Base-by-base conservation (phyloP, 345 rosid species). In the Camelina neglecta region DNA sequence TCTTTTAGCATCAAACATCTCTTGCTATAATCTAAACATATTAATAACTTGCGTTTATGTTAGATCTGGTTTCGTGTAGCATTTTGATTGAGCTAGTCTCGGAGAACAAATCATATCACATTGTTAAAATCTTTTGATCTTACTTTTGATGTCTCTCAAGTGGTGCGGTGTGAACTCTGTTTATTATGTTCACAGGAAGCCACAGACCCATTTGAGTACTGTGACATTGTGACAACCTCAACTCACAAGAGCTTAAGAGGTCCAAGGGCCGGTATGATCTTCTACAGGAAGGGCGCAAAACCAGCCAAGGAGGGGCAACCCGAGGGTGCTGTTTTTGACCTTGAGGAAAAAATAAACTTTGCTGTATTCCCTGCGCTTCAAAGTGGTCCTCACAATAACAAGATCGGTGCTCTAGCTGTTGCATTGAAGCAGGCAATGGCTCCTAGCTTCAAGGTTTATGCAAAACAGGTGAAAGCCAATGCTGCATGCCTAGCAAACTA, bases 191-290 rank as follows among this genome's bases (percentile, higher is more conserved):
- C 72, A 67, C 68, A 94, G 98, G 98, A 94, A 91, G 98, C 97
- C n/a, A 88, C 89, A 11, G 85, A 88, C 82, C 98, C 98, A 3
- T 94, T 94, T 26, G 98, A 92, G 76, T 89, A 56, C 81, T 90
- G 97, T 84, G 97, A 94, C 79, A 82, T 94, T 59, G 98, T 94
- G 81, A 94, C 97, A 26, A 94, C 98, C 68, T 89, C 98, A 16
- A 94, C 98, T 48, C 97, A 94, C 88, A 94, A 94, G 85, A 94
- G 97, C 74, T 84, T 94, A 88, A 89, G 98, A 79, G 98, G 98
- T 76, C 98, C 98, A 0, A 89, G 98, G 77, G 97, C 98, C 15
- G 97, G 97, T 68, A 94, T 94, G 98, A 94, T 94, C 80, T 92
- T 94, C 84, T 94, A 89, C 79, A 75, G 97, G 72, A 94, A 92